Evolutionary conservation across 2,329 filamentous ascomycete genomes (phyloP).

Genomic region (Aspergillus aculeatinus): DNA sequence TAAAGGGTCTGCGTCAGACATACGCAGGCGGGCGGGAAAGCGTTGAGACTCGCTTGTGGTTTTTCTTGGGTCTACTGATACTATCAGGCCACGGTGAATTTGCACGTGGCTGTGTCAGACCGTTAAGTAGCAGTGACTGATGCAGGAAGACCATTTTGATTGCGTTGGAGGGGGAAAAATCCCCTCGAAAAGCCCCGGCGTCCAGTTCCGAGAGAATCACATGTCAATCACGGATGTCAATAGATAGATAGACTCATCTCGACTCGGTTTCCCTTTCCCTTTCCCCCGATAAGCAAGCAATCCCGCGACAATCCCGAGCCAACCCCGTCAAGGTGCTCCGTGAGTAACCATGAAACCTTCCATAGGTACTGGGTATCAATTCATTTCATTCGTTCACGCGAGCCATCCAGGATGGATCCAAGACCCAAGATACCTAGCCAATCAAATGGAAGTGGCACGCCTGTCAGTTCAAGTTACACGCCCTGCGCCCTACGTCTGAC

Average conservation of each 20-base stretch:
- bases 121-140: background rate
- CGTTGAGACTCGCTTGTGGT: background rate
- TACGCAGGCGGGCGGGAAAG: background rate
- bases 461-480: background rate
- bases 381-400: too few species aligned
- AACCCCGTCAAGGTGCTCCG: background rate
- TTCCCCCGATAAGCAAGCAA: background rate
- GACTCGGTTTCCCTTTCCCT: background rate
- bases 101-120: background rate
- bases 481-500: background rate
- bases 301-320: background rate
- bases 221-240: constrained; percentile 14
- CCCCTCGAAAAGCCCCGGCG: background rate
- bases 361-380: too few species aligned
- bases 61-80: background rate
- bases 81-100: background rate
- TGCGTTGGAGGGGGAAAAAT: background rate
- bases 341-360: too few species aligned
- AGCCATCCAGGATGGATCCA: too few species aligned
- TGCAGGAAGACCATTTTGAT: background rate
- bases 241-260: background rate
- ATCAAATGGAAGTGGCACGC: background rate
- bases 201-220: constrained; percentile 15
- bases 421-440: background rate
- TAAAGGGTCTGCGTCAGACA: background rate